Evolutionary conservation across 2,329 filamentous ascomycete species (phyloP).

Genomic region (Helicocarpus griseus): DNA sequence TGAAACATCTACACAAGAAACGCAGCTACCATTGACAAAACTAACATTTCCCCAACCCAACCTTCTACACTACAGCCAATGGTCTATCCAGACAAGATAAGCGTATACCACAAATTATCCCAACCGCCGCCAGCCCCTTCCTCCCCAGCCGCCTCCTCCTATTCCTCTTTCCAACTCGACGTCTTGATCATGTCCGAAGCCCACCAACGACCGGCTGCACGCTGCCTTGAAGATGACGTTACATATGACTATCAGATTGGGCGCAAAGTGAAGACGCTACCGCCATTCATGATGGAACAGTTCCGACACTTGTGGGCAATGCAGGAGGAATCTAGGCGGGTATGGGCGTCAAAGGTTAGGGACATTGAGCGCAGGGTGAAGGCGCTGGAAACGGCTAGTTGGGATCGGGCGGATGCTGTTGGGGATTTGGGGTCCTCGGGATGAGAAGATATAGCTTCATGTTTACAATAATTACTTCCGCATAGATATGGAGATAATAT

Average conservation of each 20-base stretch:
- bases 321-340: conserved; percentile 50
- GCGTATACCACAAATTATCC: conserved; percentile 68
- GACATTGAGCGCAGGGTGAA: conserved; percentile 50
- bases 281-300: conserved; percentile 51
- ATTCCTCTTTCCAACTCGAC: conserved; percentile 37
- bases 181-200: conserved; percentile 64
- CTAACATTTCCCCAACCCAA: too few species aligned
- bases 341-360: conserved; percentile 45
- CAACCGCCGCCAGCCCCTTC: conserved; percentile 22
- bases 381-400: conserved; percentile 59
- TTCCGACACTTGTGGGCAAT: conserved; percentile 50
- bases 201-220: conserved; percentile 61
- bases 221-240: conserved; percentile 67
- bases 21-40: background rate
- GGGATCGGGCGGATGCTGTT: conserved; percentile 61
- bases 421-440: conserved; percentile 53
- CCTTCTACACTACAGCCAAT: conserved; percentile 71
- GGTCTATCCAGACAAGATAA: conserved; percentile 71
- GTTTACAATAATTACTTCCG: too few species aligned
- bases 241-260: conserved; percentile 62
- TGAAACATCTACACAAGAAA: background rate
- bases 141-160: conserved; percentile 17
- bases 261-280: conserved; percentile 46
- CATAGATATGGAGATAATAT: too few species aligned
- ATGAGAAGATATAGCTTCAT: too few species aligned